phyloP scores from a whole-genome alignment of 768 basidiomycete genomes.

The Trametes villosa region DNA sequence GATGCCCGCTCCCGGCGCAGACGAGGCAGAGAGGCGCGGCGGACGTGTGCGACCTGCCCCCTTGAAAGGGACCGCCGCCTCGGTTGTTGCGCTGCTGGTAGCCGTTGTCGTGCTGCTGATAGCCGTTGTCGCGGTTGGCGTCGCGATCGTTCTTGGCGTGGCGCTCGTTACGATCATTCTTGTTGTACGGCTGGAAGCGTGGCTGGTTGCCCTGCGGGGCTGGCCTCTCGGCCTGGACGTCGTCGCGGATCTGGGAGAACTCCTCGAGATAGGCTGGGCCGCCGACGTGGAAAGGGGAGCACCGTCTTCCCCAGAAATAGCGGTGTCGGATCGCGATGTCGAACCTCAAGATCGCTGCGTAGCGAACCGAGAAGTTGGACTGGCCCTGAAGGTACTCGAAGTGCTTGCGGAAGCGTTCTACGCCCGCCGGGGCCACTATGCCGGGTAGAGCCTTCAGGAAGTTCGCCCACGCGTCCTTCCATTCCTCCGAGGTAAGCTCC shows the following conservation, averaged over 20 bases:
- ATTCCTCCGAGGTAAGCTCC: neutral
- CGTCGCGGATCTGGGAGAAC: neutral
- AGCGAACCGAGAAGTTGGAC: neutral
- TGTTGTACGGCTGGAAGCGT: too few species aligned
- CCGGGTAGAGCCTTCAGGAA: neutral
- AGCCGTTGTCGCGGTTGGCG: too few species aligned
- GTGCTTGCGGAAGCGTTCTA: neutral
- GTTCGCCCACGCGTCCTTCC: constrained; percentile 6
- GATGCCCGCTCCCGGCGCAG: constrained; percentile 12
- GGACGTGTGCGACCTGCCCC: neutral
- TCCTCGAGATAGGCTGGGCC: neutral
- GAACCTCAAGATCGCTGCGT: neutral
- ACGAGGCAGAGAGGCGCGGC: constrained; percentile 11
- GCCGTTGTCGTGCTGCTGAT: too few species aligned
- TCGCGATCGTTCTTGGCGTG: too few species aligned
- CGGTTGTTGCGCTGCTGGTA: constrained; percentile 1
- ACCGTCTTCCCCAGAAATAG: constrained; percentile 1
- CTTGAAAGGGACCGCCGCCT: constrained; percentile 3
- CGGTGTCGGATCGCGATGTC: neutral
- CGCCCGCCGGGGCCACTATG: neutral
- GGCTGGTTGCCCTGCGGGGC: too few species aligned
- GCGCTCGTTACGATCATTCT: too few species aligned
- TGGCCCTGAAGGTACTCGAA: neutral
- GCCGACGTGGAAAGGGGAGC: neutral
- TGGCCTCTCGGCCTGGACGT: neutral